Base-by-base conservation (phyloP, 768 basidiomycete species). In the Termitomyces sp. region DNA sequence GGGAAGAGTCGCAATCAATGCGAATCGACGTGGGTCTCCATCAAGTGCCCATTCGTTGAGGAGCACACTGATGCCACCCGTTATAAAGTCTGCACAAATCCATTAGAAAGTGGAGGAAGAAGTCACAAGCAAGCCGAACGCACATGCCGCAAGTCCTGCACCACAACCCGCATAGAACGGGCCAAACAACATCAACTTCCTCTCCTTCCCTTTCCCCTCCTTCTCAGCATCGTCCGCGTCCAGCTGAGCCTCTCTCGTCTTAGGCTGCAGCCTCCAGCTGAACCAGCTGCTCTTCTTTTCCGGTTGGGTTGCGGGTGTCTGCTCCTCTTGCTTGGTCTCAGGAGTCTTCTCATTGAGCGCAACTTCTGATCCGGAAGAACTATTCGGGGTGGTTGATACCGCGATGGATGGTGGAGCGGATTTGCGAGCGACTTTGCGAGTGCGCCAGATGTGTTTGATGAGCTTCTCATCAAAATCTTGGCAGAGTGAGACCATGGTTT, bases 371-470 rank as follows among this genome's bases (percentile, higher is more conserved):
- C 61, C 59, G 51, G 61, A 53, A 39, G 62, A 39, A 27, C 58
- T 40, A 40, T 58, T 27, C 44, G 62, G 11, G 53, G 57, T 6
- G 9, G 23, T 25, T 3, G 53, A 45, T 9, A 34, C 2, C 11
- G 25, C 25, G 14, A 46, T 19, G 60, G 61, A 17, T 48, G 60
- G 53, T 52, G 56, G 32, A 46, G 45, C 39, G 21, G 65, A 63
- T 19, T 66, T 61, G 37, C 66, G 66, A 3, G 55, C 62, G 14
- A 64, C 58, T 21, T 68, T 60, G 21, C 83, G 77, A 10, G 74
- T 76, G 41, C 78, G 72, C 91, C 91, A 92, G 52, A 94, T 86
- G 63, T 88, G 85, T 64, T 84, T 83, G 75, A 93, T 90, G 66
- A 94, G 77, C 61, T 85, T 84, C 39, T 86, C 81, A 62, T 91